Evolutionary conservation across 2,329 filamentous ascomycete species (phyloP).

Genomic region (Fusarium citri): DNA sequence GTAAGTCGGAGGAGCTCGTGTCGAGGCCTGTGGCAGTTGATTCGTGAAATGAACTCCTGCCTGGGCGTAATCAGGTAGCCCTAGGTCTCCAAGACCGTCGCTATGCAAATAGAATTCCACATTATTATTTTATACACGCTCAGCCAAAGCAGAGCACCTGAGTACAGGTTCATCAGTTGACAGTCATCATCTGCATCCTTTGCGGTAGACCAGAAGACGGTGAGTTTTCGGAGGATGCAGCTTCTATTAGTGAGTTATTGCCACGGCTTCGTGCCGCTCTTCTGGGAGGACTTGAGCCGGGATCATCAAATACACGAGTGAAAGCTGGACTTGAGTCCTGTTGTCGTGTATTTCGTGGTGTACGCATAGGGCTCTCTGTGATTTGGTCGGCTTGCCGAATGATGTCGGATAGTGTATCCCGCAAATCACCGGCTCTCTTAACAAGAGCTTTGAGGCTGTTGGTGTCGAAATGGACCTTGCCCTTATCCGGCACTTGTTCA

Average conservation of each 20-base stretch:
- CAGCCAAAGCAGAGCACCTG: slow-evolving; percentile 36
- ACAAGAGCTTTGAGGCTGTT: slow-evolving; percentile 76
- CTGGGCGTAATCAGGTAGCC: slow-evolving; percentile 33
- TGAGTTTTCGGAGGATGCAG: slow-evolving; percentile 64
- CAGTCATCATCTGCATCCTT: slow-evolving; percentile 74
- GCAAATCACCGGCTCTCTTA: slow-evolving; percentile 69
- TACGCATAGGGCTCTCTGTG: slow-evolving; percentile 66
- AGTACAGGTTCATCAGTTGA: slow-evolving; percentile 57
- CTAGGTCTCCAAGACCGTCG: slow-evolving; percentile 47
- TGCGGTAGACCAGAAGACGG: slow-evolving; percentile 62
- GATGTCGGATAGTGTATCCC: slow-evolving; percentile 69
- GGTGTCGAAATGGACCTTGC: slow-evolving; percentile 72
- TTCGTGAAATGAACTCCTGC: slow-evolving; percentile 24
- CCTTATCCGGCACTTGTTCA: slow-evolving; percentile 53
- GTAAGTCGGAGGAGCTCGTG: slow-evolving; percentile 13
- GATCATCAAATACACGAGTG: slow-evolving; percentile 73
- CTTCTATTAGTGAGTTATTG: slow-evolving; percentile 63
- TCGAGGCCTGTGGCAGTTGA: slow-evolving; percentile 12
- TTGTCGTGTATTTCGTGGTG: slow-evolving; percentile 58
- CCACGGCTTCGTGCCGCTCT: slow-evolving; percentile 64
- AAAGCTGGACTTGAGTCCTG: slow-evolving; percentile 74
- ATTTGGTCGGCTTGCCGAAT: slow-evolving; percentile 70
- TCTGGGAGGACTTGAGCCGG: slow-evolving; percentile 66
- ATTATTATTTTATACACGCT: slow-evolving; percentile 49
- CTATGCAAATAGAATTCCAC: slow-evolving; percentile 54